Percentiles rank a stretch among this genome's conserved stretches.
These are phyloP conservation scores for Solanum acaule DNA, from an alignment of 257 asterid species.

Conservation along the genomic window DNA sequence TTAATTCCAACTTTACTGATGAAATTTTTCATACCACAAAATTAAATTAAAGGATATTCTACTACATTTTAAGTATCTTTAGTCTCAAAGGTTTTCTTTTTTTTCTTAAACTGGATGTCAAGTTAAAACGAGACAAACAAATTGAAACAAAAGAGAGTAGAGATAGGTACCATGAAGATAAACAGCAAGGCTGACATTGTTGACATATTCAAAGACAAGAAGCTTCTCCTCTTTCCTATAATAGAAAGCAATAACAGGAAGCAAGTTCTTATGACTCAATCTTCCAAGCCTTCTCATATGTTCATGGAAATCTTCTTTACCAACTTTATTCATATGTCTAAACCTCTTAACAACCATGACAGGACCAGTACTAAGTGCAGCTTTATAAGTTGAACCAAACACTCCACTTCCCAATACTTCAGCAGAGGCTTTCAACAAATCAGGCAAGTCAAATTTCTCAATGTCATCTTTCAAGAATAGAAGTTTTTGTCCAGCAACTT, in stretches of 20 bases:
- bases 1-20: not conserved
- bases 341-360: conserved; percentile 77
- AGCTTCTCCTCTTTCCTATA: conserved; percentile 93
- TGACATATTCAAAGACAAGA: conserved; percentile 40
- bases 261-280: conserved; percentile 55
- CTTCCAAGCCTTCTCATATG: conserved; percentile 91
- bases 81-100: not conserved
- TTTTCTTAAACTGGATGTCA: not conserved
- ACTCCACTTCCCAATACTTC: conserved; percentile 81
- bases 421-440: conserved; percentile 80
- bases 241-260: conserved; percentile 65
- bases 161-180: conserved; percentile 65
- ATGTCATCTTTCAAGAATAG: conserved; percentile 51
- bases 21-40: not conserved
- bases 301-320: conserved; percentile 65
- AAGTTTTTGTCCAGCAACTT: conserved; percentile 33
- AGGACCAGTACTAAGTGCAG: conserved; percentile 37
- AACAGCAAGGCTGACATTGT: conserved; percentile 61
- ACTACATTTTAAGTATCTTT: not conserved
- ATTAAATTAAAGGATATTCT: not conserved
- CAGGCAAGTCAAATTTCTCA: conserved; percentile 60
- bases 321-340: conserved; percentile 69
- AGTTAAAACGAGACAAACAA: not conserved
- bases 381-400: conserved; percentile 77
- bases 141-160: not conserved